phyloP scores from a whole-genome alignment of 176 grass and related monocot genomes.

The Luzula sylvatica region DNA sequence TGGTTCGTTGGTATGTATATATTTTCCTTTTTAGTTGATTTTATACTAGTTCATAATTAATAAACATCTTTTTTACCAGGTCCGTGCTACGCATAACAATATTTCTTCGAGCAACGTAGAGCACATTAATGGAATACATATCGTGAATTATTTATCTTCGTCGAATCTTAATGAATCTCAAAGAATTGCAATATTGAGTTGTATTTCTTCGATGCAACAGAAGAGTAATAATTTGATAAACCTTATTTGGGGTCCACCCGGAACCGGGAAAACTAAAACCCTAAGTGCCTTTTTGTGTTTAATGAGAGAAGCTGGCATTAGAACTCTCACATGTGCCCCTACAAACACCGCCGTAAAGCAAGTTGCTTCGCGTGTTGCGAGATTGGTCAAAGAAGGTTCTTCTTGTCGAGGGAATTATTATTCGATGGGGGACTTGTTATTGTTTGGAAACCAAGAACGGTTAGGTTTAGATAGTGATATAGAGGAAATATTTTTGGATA shows the following conservation, averaged over 20 bases:
- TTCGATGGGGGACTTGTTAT: slow-evolving; percentile 45
- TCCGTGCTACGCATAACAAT: not conserved
- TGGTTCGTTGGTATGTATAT: slow-evolving; percentile 10
- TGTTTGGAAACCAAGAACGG: slow-evolving; percentile 49
- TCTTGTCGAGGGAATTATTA: slow-evolving; percentile 5
- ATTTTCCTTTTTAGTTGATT: not conserved
- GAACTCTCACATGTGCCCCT: slow-evolving; percentile 42
- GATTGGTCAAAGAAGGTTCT: slow-evolving; percentile 22
- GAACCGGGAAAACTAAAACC: slow-evolving; percentile 54
- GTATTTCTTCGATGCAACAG: slow-evolving; percentile 18
- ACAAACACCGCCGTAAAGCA: slow-evolving; percentile 40
- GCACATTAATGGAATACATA: not conserved
- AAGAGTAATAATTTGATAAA: not conserved
- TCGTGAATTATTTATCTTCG: not conserved
- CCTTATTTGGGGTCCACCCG: slow-evolving; percentile 49
- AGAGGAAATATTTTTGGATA: slow-evolving; percentile 52
- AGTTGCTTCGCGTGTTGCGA: slow-evolving; percentile 28
- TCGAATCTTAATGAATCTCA: slow-evolving; percentile 42
- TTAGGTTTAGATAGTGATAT: slow-evolving; percentile 33
- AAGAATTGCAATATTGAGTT: slow-evolving; percentile 18
- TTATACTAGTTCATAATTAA: too few species aligned
- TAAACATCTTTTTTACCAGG: slow-evolving; percentile 7
- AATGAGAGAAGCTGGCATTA: slow-evolving; percentile 8
- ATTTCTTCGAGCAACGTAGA: not conserved
- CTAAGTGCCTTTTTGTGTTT: slow-evolving; percentile 31